Base-by-base conservation (phyloP, 352 stramenopile genomes). In the Phytopythium montanum region DNA sequence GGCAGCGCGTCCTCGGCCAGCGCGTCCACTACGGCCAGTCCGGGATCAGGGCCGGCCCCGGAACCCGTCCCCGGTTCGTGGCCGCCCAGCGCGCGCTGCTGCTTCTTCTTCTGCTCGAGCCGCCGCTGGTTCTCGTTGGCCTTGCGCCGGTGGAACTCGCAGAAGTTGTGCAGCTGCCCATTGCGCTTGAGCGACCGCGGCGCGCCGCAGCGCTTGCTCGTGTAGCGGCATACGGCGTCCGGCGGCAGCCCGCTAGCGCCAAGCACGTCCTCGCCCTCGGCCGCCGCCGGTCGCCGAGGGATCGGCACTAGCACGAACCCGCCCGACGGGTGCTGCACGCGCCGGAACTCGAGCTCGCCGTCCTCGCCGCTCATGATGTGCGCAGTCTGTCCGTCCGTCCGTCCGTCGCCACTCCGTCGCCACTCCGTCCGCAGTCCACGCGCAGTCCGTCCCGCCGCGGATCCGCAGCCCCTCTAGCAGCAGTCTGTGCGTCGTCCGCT, bases 41-140 rank as follows among this genome's bases (percentile, higher is more conserved):
- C n/a, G n/a, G n/a, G n/a, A n/a, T n/a, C n/a, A n/a, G n/a, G n/a
- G n/a, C n/a, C n/a, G n/a, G n/a, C n/a, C n/a, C n/a, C n/a, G n/a
- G n/a, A n/a, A n/a, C n/a, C n/a, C n/a, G n/a, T n/a, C n/a, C n/a
- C n/a, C n/a, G n/a, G n/a, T n/a, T n/a, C 16, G 19, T 28, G 14
- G 2, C 18, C 2, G 5, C 25, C 48, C 31, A 36, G 50, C 9
- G 14, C 18, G 25, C 58, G 41, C 36, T 54, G 46, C 13, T 67
- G 62, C 39, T 68, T 72, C 58, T 74, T 77, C 54, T 84, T 84
- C 54, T 69, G 72, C 58, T 90, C 81, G 59, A 80, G 81, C 59
- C 84, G 83, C 42, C 78, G 76, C 62, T 90, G 81, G 59, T 83
- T 87, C 53, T 85, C 67, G 70, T 90, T 90, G 48, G 81, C 81